Evolutionary conservation across 306 rosid genomes (phyloP), one percentile per base, ranked within the genome.

Genomic region (Amphicarpaea edgeworthii): DNA sequence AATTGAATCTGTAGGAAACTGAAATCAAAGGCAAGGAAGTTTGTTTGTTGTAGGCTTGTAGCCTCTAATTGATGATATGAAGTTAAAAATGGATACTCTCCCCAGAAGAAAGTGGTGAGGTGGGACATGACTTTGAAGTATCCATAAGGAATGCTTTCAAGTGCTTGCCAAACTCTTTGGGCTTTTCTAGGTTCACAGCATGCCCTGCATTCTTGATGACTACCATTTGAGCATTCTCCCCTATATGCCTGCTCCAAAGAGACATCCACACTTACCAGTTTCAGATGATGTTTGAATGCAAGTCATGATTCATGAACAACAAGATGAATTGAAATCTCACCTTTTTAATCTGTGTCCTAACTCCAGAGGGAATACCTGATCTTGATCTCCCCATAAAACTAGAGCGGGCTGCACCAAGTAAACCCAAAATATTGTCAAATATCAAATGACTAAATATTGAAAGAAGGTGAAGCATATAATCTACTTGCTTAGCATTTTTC

Each of bases 191-290:
- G 80, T 87, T 87, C 64, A 90, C 76, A 17, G 90, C 90, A 82
- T 90, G 95, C 45, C 95, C 95, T 80, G 92, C 95, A 37, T 87
- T 77, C 83, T 90, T 84, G 26, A 90, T 80, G 8, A 86, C 45
- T 50, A 28, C 86, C 21, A 87, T 57, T 43, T 84, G 67, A 34
- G 89, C 77, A 37, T n/a, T 74, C 65, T 84, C 88, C 20, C 89
- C 95, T 14, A 87, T 42, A 70, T 87, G 81, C 26, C 92, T 89
- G 87, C 43, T 63, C 65, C 81, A 70, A 57, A 83, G 15, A 58
- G 1, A 70, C 0, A 8, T 43, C 7, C 61, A 55, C 10, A 21
- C 9, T 57, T 19, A 16, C 7, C 12, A 37, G 12, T 30, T 21
- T 71, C 20, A 78, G 50, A 70, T 5, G 0, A 75, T 64, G 55